phyloP scores from a whole-genome alignment of 2,329 filamentous ascomycete species.

The Penicillium italicum region DNA sequence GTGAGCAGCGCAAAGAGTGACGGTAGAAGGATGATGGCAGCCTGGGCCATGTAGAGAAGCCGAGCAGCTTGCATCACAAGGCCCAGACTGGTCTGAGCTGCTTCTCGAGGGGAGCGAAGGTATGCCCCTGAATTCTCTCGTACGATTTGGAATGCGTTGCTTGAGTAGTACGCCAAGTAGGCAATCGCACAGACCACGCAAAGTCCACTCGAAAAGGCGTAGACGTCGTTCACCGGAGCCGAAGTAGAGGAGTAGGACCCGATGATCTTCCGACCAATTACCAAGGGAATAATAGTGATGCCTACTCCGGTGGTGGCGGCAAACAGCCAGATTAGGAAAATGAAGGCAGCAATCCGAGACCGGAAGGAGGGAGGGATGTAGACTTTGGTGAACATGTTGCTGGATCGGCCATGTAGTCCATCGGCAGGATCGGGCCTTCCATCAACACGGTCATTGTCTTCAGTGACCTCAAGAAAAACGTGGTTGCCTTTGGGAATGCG shows the following conservation, averaged over 20 bases:
- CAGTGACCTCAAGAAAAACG: slow-evolving; percentile 75
- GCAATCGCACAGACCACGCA: slow-evolving; percentile 69
- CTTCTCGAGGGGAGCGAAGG: slow-evolving; percentile 31
- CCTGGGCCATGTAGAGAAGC: slow-evolving; percentile 70
- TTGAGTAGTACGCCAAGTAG: slow-evolving; percentile 58
- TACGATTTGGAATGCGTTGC: slow-evolving; percentile 21
- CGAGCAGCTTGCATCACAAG: slow-evolving; percentile 40
- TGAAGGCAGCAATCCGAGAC: slow-evolving; percentile 75
- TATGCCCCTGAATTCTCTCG: slow-evolving; percentile 26
- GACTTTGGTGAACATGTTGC: slow-evolving; percentile 64
- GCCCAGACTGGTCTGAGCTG: slow-evolving; percentile 19
- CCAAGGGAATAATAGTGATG: slow-evolving; percentile 78
- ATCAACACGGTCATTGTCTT: slow-evolving; percentile 63
- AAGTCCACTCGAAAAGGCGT: slow-evolving; percentile 87
- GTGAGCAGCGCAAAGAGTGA: slow-evolving; percentile 73
- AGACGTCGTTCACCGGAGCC: slow-evolving; percentile 85
- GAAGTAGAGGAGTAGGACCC: slow-evolving; percentile 66
- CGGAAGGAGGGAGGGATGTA: slow-evolving; percentile 85
- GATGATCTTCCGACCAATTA: slow-evolving; percentile 79
- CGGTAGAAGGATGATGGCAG: slow-evolving; percentile 75
- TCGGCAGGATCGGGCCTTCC: slow-evolving; percentile 53
- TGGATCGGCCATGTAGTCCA: slow-evolving; percentile 59
- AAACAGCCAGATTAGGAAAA: slow-evolving; percentile 88
- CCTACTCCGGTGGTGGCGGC: slow-evolving; percentile 82
- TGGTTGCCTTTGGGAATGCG: slow-evolving; percentile 79